Evolutionary conservation across 2,329 filamentous ascomycete genomes (phyloP), one percentile per base, ranked within the genome.

Genomic region (Myriosclerotinia scirpicola): DNA sequence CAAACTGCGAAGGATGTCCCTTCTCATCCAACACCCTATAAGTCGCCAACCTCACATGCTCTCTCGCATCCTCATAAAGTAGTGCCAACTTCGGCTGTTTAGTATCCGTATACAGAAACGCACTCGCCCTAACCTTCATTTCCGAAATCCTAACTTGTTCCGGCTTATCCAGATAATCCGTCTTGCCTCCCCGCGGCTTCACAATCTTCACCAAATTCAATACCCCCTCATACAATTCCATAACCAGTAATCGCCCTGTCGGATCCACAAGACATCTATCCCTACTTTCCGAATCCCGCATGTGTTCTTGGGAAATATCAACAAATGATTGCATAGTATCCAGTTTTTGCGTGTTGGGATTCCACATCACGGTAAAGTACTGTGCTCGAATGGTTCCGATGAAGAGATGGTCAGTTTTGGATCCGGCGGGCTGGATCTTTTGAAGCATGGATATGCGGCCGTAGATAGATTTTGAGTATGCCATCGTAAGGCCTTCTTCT

Each of bases 281-380:
- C 71, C 90, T 89, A 67, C 90, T 93, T 77, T 94, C 90, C 9
- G 90, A 89, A 74, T 96, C 90, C 63, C 92, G 82, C 84, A 89
- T 85, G 68, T 87, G 83, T 48, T 81, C 83, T 73, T 88, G 85
- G 42, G 83, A 80, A 1, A 79, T 74, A 69, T 89, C 86, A 52
- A 81, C 78, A 52, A 85, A 83, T 1, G 79, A 73, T 71, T 72
- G 80, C 30, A 84, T 76, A 0, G 83, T 85, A 11, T 84, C 81
- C 2, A 89, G 77, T 67, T 80, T 77, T 26, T 78, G 78, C 5
- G 75, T 81, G 76, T 84, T 78, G 0, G 83, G 74, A 73, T 97
- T 88, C 93, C 95, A 99, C 20, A 84, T 87, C 26, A 97, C 78
- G 1, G 92, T 96, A 77, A 98, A 97, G 80, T 97, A 98, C 74